Evolutionary conservation across 306 rosid genomes (phyloP).

Genomic region (Castanea crenata): DNA sequence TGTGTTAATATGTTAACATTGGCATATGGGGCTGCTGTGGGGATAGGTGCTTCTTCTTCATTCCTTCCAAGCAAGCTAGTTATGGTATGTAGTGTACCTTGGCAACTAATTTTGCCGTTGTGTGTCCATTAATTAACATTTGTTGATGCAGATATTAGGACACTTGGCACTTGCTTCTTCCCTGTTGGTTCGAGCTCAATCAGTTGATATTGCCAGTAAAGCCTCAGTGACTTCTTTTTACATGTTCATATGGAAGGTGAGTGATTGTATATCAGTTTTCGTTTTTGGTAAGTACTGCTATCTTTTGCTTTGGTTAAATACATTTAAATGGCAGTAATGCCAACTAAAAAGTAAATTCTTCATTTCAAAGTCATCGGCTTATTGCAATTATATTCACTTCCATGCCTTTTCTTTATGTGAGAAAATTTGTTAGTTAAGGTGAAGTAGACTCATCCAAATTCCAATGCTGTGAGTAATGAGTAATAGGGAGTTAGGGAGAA

Average conservation of each 20-base stretch:
- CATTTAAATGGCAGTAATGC: no score
- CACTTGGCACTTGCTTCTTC: conserved; percentile 20
- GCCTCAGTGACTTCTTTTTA: conserved; percentile 21
- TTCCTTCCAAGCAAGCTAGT: conserved; percentile 13
- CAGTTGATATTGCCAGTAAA: conserved; percentile 13
- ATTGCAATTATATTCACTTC: no score
- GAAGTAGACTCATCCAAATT: no score
- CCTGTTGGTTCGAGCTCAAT: conserved; percentile 18
- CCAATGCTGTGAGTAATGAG: no score
- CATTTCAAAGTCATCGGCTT: no score
- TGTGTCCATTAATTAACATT: not conserved
- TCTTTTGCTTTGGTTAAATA: no score
- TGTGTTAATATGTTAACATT: conserved; percentile 21
- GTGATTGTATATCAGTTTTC: not conserved
- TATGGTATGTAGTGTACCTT: conserved; percentile 1
- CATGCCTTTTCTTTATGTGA: no score
- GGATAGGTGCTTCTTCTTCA: conserved; percentile 17
- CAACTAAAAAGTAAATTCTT: no score
- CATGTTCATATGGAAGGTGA: conserved; percentile 28
- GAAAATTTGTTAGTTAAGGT: no score
- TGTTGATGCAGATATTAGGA: conserved; percentile 6
- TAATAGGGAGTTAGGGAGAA: no score
- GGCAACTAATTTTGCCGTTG: not conserved
- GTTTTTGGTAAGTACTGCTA: no score
- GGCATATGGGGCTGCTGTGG: conserved; percentile 23